Base-by-base conservation (phyloP, 257 asterid genomes). In the Solanum ossicruentum region DNA sequence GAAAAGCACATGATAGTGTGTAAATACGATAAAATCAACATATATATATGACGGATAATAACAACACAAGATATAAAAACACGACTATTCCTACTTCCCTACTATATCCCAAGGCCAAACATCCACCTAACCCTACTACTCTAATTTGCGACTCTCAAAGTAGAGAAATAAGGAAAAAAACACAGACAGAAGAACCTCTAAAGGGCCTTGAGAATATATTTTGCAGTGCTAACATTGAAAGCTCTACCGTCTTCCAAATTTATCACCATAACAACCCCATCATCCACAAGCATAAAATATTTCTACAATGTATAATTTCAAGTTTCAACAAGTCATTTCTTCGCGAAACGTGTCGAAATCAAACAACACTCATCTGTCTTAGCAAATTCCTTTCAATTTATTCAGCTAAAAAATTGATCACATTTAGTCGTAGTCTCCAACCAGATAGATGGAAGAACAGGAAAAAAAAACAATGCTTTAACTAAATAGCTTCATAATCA, bases 241-340 rank as follows among this genome's bases (percentile, higher is more conserved):
- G 98, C 97, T 1, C 98, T 98, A 10, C 98, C 98, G 3, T 95
- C 98, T 84, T 97, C 99, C 94, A 97, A 85, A 86, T 97, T 97
- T 92, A 93, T 85, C 84, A 91, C 89, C 87, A 93, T 95, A 20
- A 96, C 98, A 45, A 91, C 93, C 12, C 99, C 98, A 83, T 96
- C 91, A 16, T 92, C 98, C 16, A 91, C 95, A 61, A 84, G 91
- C 92, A 96, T 91, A 0, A 97, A 54, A 54, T n/a, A 54, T 54
- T 15, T 54, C 16, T 16, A 54, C 58, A 54, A 54, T 54, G 58
- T 15, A 54, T 16, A 66, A 26, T 66, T 66, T 66, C 72, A 28
- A 66, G 72, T 66, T 28, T 13, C 72, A 28, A 63, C 39, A 23
- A 63, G 71, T 63, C 36, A 26, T 12, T 63, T 66, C 10, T 28